Percentiles rank a stretch among this genome's conserved stretches.
These are phyloP conservation scores for Lentinula raphanica DNA, from an alignment of 768 basidiomycete genomes.

Conservation along the genomic window DNA sequence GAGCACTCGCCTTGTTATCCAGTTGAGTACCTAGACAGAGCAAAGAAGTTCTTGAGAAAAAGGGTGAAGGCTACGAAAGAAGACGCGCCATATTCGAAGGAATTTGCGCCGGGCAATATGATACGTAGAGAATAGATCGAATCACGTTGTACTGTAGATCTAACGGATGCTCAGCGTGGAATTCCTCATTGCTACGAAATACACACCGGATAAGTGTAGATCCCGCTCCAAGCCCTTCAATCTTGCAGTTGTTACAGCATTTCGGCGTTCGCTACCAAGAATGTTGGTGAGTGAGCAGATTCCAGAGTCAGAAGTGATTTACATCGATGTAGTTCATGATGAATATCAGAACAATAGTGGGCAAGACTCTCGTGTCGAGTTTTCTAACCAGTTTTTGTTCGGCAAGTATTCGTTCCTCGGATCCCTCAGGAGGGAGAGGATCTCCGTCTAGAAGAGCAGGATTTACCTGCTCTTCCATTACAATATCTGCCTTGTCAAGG, in stretches of 20 bases:
- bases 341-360: conserved; percentile 52
- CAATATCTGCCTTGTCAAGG: neutral
- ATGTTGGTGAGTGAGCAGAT: neutral
- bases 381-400: conserved; percentile 46
- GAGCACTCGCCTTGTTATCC: conserved; percentile 40
- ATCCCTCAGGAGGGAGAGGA: conserved; percentile 5
- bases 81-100: conserved; percentile 58
- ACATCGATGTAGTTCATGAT: conserved; percentile 71
- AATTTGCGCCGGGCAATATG: conserved; percentile 60
- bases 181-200: conserved; percentile 8
- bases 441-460: neutral
- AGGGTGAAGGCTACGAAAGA: neutral
- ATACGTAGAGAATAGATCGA: conserved; percentile 49
- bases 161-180: conserved; percentile 19
- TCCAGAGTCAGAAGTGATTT: conserved; percentile 11
- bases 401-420: conserved; percentile 26
- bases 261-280: conserved; percentile 36
- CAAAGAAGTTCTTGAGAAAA: neutral
- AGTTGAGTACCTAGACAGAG: conserved; percentile 45
- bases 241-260: conserved; percentile 44
- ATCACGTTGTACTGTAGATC: conserved; percentile 50
- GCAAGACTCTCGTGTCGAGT: conserved; percentile 51
- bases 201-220: conserved; percentile 36
- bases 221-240: conserved; percentile 48
- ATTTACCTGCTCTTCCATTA: neutral